Conservation (phyloP, 169 alveolate species). For the Cryptosporidium ryanae region DNA sequence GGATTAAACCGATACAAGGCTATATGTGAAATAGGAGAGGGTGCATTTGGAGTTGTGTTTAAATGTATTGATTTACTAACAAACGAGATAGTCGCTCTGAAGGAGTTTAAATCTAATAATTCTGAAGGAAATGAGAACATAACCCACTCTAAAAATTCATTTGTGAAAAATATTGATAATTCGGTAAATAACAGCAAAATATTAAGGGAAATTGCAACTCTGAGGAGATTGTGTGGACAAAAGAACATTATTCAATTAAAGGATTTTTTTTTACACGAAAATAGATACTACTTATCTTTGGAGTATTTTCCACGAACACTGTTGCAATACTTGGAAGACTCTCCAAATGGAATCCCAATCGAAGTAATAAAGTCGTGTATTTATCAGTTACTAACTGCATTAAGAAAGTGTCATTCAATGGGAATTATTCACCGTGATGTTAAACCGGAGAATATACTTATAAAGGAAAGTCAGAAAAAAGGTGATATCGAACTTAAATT, state of each 20-base stretch:
- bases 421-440: constrained; percentile 92
- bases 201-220: constrained; percentile 91
- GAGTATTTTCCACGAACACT: constrained; percentile 91
- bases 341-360: constrained; percentile 86
- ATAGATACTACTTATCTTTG: constrained; percentile 89
- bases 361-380: constrained; percentile 86
- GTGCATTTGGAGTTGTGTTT: constrained; percentile 96
- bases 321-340: constrained; percentile 89
- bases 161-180: constrained; percentile 81
- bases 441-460: constrained; percentile 91
- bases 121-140: constrained; percentile 1
- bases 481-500: constrained; percentile 81
- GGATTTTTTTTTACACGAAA: constrained; percentile 92
- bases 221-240: constrained; percentile 86
- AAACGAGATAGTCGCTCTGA: constrained; percentile 90
- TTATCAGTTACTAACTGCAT: constrained; percentile 90
- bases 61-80: constrained; percentile 89
- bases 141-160: constrained; percentile 48
- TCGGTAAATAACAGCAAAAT: constrained; percentile 89
- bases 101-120: constrained; percentile 86
- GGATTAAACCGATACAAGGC: constrained; percentile 82
- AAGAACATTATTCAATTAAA: constrained; percentile 89
- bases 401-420: constrained; percentile 87
- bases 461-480: constrained; percentile 68
- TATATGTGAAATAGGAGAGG: constrained; percentile 85